Percentiles rank a stretch among this genome's conserved stretches.
Evolutionary conservation across 176 grass and related monocot species (phyloP).

Genomic region (Oryza meridionalis): DNA sequence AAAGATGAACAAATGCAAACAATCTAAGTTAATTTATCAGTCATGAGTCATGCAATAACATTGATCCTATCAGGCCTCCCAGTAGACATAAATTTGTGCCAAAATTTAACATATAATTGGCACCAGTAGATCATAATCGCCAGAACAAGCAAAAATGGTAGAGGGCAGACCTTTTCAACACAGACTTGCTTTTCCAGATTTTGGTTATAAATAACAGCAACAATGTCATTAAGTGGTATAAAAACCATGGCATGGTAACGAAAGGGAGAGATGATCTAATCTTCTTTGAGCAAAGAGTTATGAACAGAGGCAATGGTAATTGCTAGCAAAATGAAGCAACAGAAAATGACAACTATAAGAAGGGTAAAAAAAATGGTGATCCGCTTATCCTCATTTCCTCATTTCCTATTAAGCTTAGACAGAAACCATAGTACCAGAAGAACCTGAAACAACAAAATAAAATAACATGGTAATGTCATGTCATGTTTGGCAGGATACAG

Average conservation of each 20-base stretch:
- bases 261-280: background rate
- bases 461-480: background rate
- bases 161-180: background rate
- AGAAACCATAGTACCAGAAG: background rate
- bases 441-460: background rate
- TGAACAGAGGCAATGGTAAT: background rate
- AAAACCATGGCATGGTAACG: background rate
- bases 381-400: background rate
- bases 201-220: background rate
- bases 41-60: background rate
- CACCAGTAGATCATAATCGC: background rate
- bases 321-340: background rate
- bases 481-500: constrained; percentile 63
- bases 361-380: background rate
- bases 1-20: background rate
- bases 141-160: background rate
- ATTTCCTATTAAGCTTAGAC: background rate
- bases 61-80: background rate
- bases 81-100: background rate
- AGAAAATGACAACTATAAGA: background rate
- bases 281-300: constrained; percentile 5
- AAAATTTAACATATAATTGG: constrained; percentile 12
- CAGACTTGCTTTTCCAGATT: constrained; percentile 13
- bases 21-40: background rate
- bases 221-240: background rate